Percentiles rank a stretch among this genome's conserved stretches.
phyloP scores from a whole-genome alignment of 73 alveolate genomes.

The Breviolum minutum region DNA sequence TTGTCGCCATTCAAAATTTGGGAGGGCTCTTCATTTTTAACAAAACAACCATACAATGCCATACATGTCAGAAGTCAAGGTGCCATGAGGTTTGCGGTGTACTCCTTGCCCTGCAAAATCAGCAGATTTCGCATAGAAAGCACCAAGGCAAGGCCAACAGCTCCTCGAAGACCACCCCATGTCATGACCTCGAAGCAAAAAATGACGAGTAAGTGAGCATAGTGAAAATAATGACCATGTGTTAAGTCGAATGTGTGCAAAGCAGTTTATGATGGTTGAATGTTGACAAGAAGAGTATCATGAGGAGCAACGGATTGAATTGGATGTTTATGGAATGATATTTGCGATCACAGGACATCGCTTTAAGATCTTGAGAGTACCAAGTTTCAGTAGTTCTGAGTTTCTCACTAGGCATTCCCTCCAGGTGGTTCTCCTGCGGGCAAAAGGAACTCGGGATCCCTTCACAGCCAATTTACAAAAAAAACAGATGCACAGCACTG shows the following conservation, averaged over 20 bases:
- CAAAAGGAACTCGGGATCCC: not conserved
- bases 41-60: not conserved
- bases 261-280: too few species aligned
- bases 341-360: too few species aligned
- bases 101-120: constrained; percentile 77
- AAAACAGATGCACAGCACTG: not conserved
- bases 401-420: constrained; percentile 63
- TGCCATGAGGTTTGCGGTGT: constrained; percentile 85
- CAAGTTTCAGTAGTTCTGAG: constrained; percentile 5
- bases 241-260: too few species aligned
- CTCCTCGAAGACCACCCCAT: constrained; percentile 94
- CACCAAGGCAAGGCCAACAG: constrained; percentile 93
- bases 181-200: constrained; percentile 47
- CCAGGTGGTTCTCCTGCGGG: constrained; percentile 56
- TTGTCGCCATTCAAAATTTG: not conserved
- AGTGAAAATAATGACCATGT: too few species aligned
- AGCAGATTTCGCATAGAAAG: constrained; percentile 66
- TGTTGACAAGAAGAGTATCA: not conserved
- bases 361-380: too few species aligned
- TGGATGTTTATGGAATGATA: not conserved
- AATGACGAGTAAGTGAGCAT: too few species aligned
- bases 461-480: not conserved
- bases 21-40: too few species aligned
- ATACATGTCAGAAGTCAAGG: not conserved
- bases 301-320: not conserved